Conservation (phyloP, 768 basidiomycete species). For the Lentinula edodes region DNA sequence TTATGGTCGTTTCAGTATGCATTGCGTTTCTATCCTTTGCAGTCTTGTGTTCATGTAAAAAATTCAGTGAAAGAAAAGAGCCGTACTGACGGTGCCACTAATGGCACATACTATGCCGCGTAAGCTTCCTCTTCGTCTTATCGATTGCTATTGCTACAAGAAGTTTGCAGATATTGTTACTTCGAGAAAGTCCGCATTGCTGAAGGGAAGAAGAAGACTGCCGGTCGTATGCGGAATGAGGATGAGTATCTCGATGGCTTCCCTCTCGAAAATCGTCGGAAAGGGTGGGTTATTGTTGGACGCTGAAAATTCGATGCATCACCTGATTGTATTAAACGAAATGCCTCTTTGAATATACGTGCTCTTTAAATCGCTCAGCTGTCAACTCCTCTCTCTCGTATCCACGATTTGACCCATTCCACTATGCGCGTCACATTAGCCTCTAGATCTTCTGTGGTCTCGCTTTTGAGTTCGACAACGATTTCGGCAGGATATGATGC, state of each 20-base stretch:
- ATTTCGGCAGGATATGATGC: slow-evolving; percentile 83
- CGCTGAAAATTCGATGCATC: neutral
- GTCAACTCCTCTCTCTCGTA: slow-evolving; percentile 26
- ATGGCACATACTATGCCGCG: slow-evolving; percentile 42
- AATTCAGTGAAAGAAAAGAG: slow-evolving; percentile 35
- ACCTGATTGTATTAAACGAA: neutral
- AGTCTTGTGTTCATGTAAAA: neutral
- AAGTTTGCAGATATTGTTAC: slow-evolving; percentile 32
- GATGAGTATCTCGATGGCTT: slow-evolving; percentile 5
- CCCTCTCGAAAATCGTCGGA: neutral
- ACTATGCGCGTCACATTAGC: slow-evolving; percentile 82
- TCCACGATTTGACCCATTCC: slow-evolving; percentile 84
- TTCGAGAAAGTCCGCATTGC: slow-evolving; percentile 42
- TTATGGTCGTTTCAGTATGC: neutral
- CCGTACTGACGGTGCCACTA: slow-evolving; percentile 33
- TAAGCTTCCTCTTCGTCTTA: slow-evolving; percentile 17
- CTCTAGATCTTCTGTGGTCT: slow-evolving; percentile 74
- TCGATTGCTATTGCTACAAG: neutral
- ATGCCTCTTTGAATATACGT: neutral
- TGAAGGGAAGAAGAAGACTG: slow-evolving; percentile 43
- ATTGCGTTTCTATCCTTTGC: neutral
- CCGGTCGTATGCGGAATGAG: slow-evolving; percentile 32
- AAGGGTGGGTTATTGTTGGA: neutral
- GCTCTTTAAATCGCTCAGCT: neutral
- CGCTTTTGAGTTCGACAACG: slow-evolving; percentile 79